Conservation (phyloP, 495 filamentous ascomycete genomes). For the Daldinia grandis region DNA sequence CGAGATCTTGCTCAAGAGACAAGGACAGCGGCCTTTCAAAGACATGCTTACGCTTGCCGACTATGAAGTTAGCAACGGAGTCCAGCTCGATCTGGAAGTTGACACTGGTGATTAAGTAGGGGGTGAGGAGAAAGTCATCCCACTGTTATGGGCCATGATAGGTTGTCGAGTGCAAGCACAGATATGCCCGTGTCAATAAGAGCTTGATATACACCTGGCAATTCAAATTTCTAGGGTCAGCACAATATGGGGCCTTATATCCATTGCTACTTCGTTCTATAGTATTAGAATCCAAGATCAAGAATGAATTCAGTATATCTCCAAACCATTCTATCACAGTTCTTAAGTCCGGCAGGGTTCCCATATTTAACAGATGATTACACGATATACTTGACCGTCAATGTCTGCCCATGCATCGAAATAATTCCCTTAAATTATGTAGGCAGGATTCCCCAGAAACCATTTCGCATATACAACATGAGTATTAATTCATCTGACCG, state of each 20-base stretch:
- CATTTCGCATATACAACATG: background rate
- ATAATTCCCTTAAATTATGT: background rate
- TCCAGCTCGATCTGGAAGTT: conserved; percentile 87
- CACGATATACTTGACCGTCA: background rate
- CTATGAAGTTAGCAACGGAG: conserved; percentile 88
- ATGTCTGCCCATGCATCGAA: background rate
- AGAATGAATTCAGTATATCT: background rate
- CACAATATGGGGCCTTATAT: background rate
- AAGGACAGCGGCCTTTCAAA: conserved; percentile 92
- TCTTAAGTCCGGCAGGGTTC: background rate
- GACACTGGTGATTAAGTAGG: conserved; percentile 74
- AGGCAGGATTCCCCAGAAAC: background rate
- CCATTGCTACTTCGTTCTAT: background rate
- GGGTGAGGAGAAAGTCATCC: background rate
- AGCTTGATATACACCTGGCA: background rate
- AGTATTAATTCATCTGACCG: background rate
- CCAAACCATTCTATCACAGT: background rate
- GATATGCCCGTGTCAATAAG: background rate
- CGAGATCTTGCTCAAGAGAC: conserved; percentile 89
- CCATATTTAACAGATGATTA: background rate
- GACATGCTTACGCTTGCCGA: conserved; percentile 85
- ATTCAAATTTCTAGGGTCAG: background rate
- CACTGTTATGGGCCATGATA: background rate
- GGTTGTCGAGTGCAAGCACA: background rate
- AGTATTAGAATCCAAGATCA: background rate